Conservation (phyloP, 2,329 filamentous ascomycete species). For the Samsoniella hepiali region DNA sequence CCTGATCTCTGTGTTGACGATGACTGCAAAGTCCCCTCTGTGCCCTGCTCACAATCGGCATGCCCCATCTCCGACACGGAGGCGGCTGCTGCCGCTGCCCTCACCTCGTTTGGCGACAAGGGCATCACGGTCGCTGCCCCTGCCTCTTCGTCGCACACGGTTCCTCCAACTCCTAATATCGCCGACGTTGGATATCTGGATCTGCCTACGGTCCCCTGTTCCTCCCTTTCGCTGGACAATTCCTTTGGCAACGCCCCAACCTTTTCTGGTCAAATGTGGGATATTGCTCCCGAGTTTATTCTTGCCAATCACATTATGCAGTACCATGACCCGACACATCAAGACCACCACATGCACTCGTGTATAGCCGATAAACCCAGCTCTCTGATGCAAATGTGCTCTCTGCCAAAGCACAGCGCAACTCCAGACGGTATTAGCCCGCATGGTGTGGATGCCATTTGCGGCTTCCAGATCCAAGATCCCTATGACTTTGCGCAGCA, state of each 20-base stretch:
- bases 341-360: conserved; percentile 24
- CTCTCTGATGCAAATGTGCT: conserved; percentile 27
- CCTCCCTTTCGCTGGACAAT: conserved; percentile 24
- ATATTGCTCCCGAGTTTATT: conserved; percentile 25
- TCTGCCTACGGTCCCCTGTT: conserved; percentile 23
- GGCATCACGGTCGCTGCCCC: conserved; percentile 18
- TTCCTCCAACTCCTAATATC: conserved; percentile 14
- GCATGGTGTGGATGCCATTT: conserved; percentile 24
- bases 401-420: conserved; percentile 25
- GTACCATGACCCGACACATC: conserved; percentile 29
- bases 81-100: conserved; percentile 28
- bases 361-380: conserved; percentile 30
- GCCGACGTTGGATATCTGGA: conserved; percentile 17
- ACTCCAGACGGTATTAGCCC: conserved; percentile 21
- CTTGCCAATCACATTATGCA: conserved; percentile 31
- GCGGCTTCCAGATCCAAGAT: conserved; percentile 30
- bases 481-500: conserved; percentile 29
- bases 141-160: conserved; percentile 19
- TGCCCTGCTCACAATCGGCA: conserved; percentile 32
- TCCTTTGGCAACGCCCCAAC: conserved; percentile 5
- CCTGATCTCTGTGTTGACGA: conserved; percentile 40
- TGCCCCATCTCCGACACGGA: conserved; percentile 25
- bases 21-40: conserved; percentile 35
- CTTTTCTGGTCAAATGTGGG: conserved; percentile 20
- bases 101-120: conserved; percentile 31